Base-by-base conservation (phyloP, 2,329 filamentous ascomycete species). In the Mycosphaerella sp. region DNA sequence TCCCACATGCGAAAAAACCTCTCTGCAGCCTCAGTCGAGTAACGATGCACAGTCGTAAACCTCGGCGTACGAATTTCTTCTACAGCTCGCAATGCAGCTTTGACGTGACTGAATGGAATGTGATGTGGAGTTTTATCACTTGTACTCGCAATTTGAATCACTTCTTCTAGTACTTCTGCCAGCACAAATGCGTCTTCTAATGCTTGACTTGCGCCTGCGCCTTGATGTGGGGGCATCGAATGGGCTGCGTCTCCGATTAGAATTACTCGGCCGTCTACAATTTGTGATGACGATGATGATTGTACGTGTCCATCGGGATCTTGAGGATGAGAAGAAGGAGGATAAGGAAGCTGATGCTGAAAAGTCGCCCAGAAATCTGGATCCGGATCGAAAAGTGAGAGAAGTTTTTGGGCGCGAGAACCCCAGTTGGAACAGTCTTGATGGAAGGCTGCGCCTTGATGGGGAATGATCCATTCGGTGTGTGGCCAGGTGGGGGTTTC, bases 211-310 rank as follows among this genome's bases (percentile, higher is more conserved):
- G 80, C 80, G 5, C 80, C 80, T 0, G 78, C 74, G 1, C 80
- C 83, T 64, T 86, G 83, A 63, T 87, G 78, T 1, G 83, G 83
- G 76, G 85, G 61, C 72, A 80, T 77, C 1, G 83, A 81, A 64
- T 86, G 83, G 2, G 76, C 83, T 5, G 84, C 84, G 64, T 88
- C 85, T 2, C 85, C 85, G 4, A 87, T 67, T 0, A 87, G 67
- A 45, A 79, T 82, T 1, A 78, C 77, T 31, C 68, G 73, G 10
- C 68, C 70, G 59, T 79, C 77, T 36, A 73, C 38, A 29, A 59
- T 21, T 21, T 29, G 26, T 29, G 6, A 29, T 29, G 21, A 4
- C 2, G 21, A 21, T 21, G 21, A 21, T 21, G 21, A 21, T 21
- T 21, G 21, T 21, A 21, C 21, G 2, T 21, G 21, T 21, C 21